Conservation (phyloP, 805 yeast genomes). For the Kazachstania bromeliacearum region DNA sequence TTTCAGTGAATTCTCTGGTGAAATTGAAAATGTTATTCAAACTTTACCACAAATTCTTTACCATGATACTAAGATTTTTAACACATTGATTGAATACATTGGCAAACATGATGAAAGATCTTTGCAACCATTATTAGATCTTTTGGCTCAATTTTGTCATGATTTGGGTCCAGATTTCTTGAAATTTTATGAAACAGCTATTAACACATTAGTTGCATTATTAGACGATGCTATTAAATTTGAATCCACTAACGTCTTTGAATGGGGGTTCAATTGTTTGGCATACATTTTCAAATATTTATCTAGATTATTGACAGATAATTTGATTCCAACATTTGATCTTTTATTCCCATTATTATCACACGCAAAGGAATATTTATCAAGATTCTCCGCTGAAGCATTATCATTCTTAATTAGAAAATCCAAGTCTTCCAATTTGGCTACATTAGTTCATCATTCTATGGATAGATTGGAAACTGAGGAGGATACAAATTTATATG, state of each 20-base stretch:
- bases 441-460: conserved; percentile 36
- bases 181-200: conserved; percentile 49
- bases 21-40: conserved; percentile 45
- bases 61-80: conserved; percentile 56
- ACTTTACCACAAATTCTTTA: conserved; percentile 74
- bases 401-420: conserved; percentile 74
- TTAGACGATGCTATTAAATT: conserved; percentile 35
- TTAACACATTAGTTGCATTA: conserved; percentile 42
- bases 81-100: conserved; percentile 39
- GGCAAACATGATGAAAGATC: conserved; percentile 55
- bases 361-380: conserved; percentile 52
- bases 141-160: conserved; percentile 76
- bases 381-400: conserved; percentile 85
- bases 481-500: conserved; percentile 40
- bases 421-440: conserved; percentile 41
- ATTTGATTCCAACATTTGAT: conserved; percentile 61
- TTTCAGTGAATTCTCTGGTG: conserved; percentile 54
- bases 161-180: conserved; percentile 90
- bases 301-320: conserved; percentile 50
- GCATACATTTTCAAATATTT: conserved; percentile 88
- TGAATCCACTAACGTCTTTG: conserved; percentile 55
- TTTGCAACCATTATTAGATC: conserved; percentile 71
- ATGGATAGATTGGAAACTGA: conserved; percentile 29
- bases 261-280: conserved; percentile 74
- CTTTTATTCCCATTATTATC: conserved; percentile 52